Percentiles rank a stretch among this genome's conserved stretches.
These are phyloP conservation scores for Conringia planisiliqua DNA, from an alignment of 345 rosid genomes.

Conservation along the genomic window DNA sequence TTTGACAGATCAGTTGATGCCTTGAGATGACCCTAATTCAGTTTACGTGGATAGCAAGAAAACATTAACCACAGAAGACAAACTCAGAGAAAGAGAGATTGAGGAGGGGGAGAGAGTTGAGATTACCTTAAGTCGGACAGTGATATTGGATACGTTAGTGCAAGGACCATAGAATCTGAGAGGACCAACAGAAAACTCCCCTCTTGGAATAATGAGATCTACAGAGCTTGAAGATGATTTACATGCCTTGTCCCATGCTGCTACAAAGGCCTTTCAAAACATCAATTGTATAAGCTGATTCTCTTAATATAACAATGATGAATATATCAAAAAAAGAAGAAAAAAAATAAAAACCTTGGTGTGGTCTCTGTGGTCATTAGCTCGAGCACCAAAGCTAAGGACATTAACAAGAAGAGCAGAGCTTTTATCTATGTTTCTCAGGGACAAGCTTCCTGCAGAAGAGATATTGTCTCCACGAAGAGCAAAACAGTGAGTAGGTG, in stretches of 20 bases:
- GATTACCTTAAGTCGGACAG: constrained; percentile 24
- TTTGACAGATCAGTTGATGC: constrained; percentile 37
- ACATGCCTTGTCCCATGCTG: constrained; percentile 60
- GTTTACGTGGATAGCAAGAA: constrained; percentile 29
- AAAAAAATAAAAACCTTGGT: constrained; percentile 15
- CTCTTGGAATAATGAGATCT: constrained; percentile 42
- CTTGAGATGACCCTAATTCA: constrained; percentile 39
- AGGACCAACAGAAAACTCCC: constrained; percentile 29
- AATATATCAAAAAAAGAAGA: not conserved
- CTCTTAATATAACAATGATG: not conserved
- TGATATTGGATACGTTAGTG: constrained; percentile 33
- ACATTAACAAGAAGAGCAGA: constrained; percentile 28
- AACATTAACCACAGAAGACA: not conserved
- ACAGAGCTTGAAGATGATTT: constrained; percentile 34
- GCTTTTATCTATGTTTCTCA: constrained; percentile 14
- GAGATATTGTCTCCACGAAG: not conserved
- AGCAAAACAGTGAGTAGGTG: constrained; percentile 8
- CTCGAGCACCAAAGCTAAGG: constrained; percentile 38
- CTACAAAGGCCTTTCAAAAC: constrained; percentile 41
- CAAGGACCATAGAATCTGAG: constrained; percentile 49
- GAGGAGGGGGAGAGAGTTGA: not conserved
- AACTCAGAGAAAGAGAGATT: not conserved
- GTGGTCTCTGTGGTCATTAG: constrained; percentile 28
- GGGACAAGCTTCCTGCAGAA: not conserved
- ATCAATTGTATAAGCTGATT: constrained; percentile 20